phyloP scores from a whole-genome alignment of 139 green algal genomes.

The Closterium sp. region DNA sequence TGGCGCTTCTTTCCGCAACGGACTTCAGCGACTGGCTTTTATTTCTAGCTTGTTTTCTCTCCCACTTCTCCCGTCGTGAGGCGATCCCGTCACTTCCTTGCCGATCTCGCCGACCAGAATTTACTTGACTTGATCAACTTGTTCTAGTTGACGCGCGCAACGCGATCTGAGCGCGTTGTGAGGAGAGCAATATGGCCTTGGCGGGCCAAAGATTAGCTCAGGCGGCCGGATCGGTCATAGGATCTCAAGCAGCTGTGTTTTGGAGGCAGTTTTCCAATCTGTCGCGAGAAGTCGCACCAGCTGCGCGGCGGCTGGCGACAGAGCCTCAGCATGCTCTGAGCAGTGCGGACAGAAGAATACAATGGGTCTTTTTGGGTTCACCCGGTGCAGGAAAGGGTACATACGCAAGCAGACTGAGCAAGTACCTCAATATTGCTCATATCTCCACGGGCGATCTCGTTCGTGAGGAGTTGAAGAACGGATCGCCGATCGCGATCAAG shows the following conservation, averaged over 20 bases:
- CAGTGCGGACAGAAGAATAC: neutral
- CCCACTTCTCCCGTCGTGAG: too few relatives aligned
- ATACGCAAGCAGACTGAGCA: slow-evolving; percentile 80
- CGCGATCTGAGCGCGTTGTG: neutral
- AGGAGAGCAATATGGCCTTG: neutral
- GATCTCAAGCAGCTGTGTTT: neutral
- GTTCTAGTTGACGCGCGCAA: too few relatives aligned
- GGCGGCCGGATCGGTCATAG: neutral
- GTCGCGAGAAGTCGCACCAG: neutral
- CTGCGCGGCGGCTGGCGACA: neutral
- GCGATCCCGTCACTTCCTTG: too few relatives aligned
- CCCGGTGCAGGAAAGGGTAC: slow-evolving; percentile 96
- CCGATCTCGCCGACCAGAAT: neutral
- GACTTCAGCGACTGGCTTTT: too few relatives aligned
- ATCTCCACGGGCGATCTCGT: slow-evolving; percentile 94
- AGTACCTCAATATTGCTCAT: slow-evolving; percentile 77
- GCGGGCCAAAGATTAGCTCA: neutral
- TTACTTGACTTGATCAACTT: too few relatives aligned
- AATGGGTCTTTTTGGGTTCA: slow-evolving; percentile 58
- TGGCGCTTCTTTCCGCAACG: neutral
- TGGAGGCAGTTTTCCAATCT: neutral
- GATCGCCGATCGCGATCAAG: neutral
- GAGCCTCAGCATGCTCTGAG: neutral
- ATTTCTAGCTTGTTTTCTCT: too few relatives aligned
- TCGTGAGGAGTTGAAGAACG: slow-evolving; percentile 75